Base-by-base conservation (phyloP, 768 basidiomycete genomes). In the Lactifluus pinguis region DNA sequence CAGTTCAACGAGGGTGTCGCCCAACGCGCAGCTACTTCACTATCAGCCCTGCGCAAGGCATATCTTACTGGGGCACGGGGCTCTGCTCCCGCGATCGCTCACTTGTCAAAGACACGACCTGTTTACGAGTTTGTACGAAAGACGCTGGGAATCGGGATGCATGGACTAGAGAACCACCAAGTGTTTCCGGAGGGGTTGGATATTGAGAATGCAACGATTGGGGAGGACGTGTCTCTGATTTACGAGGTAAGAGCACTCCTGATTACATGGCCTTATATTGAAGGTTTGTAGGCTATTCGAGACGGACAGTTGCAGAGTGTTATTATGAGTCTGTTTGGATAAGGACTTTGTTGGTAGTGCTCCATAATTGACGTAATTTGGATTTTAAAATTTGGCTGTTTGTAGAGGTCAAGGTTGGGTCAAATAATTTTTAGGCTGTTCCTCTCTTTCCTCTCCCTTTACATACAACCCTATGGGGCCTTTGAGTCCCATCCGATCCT, bases 41-140 rank as follows among this genome's bases (percentile, higher is more conserved):
- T 88, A 62, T 74, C 77, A 50, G 64, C 68, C 13, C 76, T 86
- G 25, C 78, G 84, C 25, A 70, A 71, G 36, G 77, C 81, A 48
- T 87, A 84, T 70, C 75, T 88, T 17, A 76, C 76, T 30, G 86
- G 85, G 29, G 75, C 69, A 39, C 76, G 78, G 10, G 88, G 87
- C 4, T 66, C 76, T 4, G 78, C 87, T 4, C 90, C 91, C 1
- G 90, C 92, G 1, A 82, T 83, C 60, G 65, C 68, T 15, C 81
- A 77, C 71, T 78, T 95, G 62, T 82, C 82, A 68, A 82, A 79
- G 69, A 91, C 89, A 4, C 78, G 81, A 14, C 74, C 82, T 6
- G 71, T 93, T 29, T 95, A 95, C 73, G 84, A 88, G 70, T 94
- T 83, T 65, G 82, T 95, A 2, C 78, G 92, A 45, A 63, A 79